phyloP scores from a whole-genome alignment of 257 asterid genomes.

The Voacanga thouarsii region DNA sequence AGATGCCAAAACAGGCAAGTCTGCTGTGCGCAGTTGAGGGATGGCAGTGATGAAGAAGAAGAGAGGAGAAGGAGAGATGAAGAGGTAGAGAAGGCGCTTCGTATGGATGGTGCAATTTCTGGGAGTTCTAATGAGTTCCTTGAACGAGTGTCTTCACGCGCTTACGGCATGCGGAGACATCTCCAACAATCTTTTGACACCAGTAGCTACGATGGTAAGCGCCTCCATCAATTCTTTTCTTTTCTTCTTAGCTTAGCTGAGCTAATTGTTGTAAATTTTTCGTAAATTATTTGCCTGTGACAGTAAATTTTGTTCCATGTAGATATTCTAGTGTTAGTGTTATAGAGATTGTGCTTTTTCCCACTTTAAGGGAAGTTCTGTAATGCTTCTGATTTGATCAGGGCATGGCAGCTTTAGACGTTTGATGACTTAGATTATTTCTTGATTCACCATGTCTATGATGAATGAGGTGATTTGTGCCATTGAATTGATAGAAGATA shows the following conservation, averaged over 20 bases:
- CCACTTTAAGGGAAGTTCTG: neutral
- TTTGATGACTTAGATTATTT: neutral
- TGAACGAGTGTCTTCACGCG: conserved; percentile 85
- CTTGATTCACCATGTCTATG: neutral
- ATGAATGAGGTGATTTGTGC: neutral
- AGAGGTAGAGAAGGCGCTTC: conserved; percentile 77
- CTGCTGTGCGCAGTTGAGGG: conserved; percentile 12
- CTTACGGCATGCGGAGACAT: conserved; percentile 87
- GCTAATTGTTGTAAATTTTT: neutral
- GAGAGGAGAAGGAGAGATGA: conserved; percentile 57
- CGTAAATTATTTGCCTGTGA: neutral
- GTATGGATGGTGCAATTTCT: conserved; percentile 87
- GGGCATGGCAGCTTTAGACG: no score
- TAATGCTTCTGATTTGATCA: neutral
- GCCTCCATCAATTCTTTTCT: neutral
- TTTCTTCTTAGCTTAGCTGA: neutral
- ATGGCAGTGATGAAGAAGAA: conserved; percentile 28
- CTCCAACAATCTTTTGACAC: conserved; percentile 81
- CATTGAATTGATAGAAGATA: neutral
- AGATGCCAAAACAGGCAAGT: conserved; percentile 17
- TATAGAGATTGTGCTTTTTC: neutral
- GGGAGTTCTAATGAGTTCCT: conserved; percentile 77
- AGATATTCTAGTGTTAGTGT: neutral
- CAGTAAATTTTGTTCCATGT: neutral
- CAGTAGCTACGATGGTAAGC: conserved; percentile 86